Conservation (phyloP, 768 basidiomycete species). For the Baorangia bicolor region DNA sequence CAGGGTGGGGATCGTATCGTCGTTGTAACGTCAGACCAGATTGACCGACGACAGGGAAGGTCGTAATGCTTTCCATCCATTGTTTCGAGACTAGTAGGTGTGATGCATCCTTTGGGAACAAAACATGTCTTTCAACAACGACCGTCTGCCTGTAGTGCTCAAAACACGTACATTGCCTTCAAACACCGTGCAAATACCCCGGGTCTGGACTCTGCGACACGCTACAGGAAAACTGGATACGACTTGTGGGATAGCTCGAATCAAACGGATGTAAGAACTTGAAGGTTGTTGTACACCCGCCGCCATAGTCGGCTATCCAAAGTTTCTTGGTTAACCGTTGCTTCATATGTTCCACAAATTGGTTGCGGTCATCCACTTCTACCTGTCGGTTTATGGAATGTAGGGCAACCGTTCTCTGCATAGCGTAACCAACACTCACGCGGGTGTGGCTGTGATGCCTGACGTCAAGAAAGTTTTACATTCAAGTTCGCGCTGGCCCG, state of each 20-base stretch:
- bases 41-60: conserved; percentile 54
- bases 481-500: background rate
- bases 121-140: conserved; percentile 26
- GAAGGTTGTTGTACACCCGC: background rate
- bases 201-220: conserved; percentile 67
- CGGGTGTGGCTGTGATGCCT: background rate
- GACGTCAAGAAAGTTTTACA: background rate
- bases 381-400: too few species aligned
- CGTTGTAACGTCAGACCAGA: conserved; percentile 50
- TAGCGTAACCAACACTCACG: too few species aligned
- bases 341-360: conserved; percentile 47
- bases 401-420: too few species aligned
- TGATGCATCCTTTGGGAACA: conserved; percentile 44
- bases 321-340: conserved; percentile 54
- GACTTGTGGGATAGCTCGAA: conserved; percentile 21
- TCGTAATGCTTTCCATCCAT: conserved; percentile 53
- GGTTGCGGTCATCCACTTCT: conserved; percentile 28
- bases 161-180: conserved; percentile 47
- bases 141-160: background rate
- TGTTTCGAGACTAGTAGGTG: conserved; percentile 54
- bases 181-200: conserved; percentile 65
- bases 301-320: conserved; percentile 53
- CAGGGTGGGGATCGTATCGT: conserved; percentile 54
- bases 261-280: background rate
- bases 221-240: conserved; percentile 57